Conservation (phyloP, 2,329 filamentous ascomycete species). For the Botrytis aclada region DNA sequence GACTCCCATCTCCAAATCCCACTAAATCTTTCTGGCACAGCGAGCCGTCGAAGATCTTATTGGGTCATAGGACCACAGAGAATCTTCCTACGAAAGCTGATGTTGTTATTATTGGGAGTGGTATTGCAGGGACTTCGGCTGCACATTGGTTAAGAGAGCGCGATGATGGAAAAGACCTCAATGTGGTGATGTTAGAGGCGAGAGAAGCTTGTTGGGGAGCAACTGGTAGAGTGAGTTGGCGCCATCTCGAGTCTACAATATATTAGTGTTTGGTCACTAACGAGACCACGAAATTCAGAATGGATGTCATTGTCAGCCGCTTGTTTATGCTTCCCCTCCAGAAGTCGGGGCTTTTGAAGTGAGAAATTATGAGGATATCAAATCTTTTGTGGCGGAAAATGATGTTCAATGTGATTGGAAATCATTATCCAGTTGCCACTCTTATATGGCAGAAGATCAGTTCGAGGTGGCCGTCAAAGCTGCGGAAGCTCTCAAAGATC, state of each 20-base stretch:
- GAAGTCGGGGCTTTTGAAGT: conserved; percentile 70
- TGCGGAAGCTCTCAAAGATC: conserved; percentile 49
- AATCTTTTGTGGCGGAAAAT: conserved; percentile 53
- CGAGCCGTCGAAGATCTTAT: conserved; percentile 60
- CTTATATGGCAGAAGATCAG: conserved; percentile 55
- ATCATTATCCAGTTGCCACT: conserved; percentile 60
- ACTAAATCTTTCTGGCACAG: conserved; percentile 72
- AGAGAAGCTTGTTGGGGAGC: conserved; percentile 78
- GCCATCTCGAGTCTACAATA: conserved; percentile 11
- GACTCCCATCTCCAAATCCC: conserved; percentile 57
- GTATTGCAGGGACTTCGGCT: conserved; percentile 72
- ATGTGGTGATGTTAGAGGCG: conserved; percentile 72
- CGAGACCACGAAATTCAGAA: conserved; percentile 45
- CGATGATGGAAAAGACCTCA: conserved; percentile 43
- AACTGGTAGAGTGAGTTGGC: conserved; percentile 67
- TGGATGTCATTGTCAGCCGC: conserved; percentile 72
- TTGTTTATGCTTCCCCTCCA: conserved; percentile 58
- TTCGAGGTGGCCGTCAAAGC: conserved; percentile 51
- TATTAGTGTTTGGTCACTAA: not conserved
- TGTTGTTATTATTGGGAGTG: conserved; percentile 70
- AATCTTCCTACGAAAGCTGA: conserved; percentile 62
- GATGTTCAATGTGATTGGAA: conserved; percentile 69
- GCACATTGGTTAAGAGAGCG: conserved; percentile 57
- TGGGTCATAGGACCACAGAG: conserved; percentile 65
- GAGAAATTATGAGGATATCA: conserved; percentile 60